Evolutionary conservation across 176 grass and related monocot genomes (phyloP).

Genomic region (Microstegium vimineum): DNA sequence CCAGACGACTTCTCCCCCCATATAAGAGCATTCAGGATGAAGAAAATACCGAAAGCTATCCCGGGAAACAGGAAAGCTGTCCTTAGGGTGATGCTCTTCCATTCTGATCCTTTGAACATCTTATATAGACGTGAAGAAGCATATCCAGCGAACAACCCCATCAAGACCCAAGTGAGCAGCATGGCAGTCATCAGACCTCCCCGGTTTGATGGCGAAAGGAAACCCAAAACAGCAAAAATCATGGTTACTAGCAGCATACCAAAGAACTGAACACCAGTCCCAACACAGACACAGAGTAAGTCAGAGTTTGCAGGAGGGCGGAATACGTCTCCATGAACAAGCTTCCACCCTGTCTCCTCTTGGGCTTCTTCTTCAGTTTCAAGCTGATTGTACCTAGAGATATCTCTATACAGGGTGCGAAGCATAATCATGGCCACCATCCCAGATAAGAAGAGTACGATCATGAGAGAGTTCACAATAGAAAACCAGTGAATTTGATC

Average conservation of each 20-base stretch:
- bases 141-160: conserved; percentile 42
- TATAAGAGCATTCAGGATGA: conserved; percentile 35
- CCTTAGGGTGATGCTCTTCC: conserved; percentile 35
- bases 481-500: conserved; percentile 47
- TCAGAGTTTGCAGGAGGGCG: conserved; percentile 32
- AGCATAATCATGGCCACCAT: conserved; percentile 52
- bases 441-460: conserved; percentile 43
- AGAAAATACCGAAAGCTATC: conserved; percentile 34
- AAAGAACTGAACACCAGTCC: conserved; percentile 43
- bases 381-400: conserved; percentile 37
- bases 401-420: conserved; percentile 38
- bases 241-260: conserved; percentile 45
- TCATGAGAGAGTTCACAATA: conserved; percentile 47
- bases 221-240: conserved; percentile 40
- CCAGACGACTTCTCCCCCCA: conserved; percentile 40
- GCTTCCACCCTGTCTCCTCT: conserved; percentile 46
- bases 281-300: conserved; percentile 41
- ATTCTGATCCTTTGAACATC: conserved; percentile 45
- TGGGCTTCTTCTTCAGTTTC: conserved; percentile 42
- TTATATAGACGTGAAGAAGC: conserved; percentile 35
- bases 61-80: conserved; percentile 35
- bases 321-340: conserved; percentile 48
- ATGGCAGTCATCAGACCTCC: conserved; percentile 47
- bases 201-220: conserved; percentile 42
- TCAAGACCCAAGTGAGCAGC: conserved; percentile 39